Conservation (phyloP, 805 yeast genomes). For the Yarrowia sp. region DNA sequence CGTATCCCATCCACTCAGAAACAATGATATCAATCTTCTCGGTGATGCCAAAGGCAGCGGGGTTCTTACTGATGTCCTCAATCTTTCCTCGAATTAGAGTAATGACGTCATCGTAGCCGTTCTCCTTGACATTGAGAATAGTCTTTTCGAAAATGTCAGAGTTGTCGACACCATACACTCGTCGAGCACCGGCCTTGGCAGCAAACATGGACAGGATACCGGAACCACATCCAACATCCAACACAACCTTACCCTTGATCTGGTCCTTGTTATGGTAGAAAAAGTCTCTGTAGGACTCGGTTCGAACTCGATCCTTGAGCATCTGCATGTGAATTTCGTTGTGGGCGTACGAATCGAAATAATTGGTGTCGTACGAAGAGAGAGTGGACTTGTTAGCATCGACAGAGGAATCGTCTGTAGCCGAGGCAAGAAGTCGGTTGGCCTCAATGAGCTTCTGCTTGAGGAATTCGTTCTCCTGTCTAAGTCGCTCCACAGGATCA, state of each 20-base stretch:
- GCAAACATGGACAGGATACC: conserved; percentile 98
- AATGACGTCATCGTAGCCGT: conserved; percentile 81
- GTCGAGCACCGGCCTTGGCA: conserved; percentile 95
- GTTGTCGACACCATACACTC: conserved; percentile 96
- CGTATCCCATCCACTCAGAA: conserved; percentile 99
- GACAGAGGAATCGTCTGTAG: neutral
- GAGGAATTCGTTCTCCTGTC: conserved; percentile 18
- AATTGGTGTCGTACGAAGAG: conserved; percentile 66
- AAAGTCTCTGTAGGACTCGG: conserved; percentile 86
- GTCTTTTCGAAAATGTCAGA: conserved; percentile 96
- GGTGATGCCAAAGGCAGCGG: conserved; percentile 48
- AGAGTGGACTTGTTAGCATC: conserved; percentile 14
- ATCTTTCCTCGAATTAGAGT: conserved; percentile 87
- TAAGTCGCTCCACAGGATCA: neutral
- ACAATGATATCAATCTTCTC: conserved; percentile 89
- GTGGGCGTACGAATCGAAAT: conserved; percentile 92
- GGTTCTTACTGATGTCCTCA: conserved; percentile 76
- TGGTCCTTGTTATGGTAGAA: conserved; percentile 83
- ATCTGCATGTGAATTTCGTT: conserved; percentile 97
- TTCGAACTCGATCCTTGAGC: conserved; percentile 93
- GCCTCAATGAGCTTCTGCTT: conserved; percentile 10
- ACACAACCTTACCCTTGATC: conserved; percentile 87
- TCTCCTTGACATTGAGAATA: conserved; percentile 73
- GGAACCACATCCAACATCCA: conserved; percentile 99
- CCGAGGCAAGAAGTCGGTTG: conserved; percentile 8